Base-by-base conservation (phyloP, 106 monocot genomes). In the Dendrobium huoshanense region DNA sequence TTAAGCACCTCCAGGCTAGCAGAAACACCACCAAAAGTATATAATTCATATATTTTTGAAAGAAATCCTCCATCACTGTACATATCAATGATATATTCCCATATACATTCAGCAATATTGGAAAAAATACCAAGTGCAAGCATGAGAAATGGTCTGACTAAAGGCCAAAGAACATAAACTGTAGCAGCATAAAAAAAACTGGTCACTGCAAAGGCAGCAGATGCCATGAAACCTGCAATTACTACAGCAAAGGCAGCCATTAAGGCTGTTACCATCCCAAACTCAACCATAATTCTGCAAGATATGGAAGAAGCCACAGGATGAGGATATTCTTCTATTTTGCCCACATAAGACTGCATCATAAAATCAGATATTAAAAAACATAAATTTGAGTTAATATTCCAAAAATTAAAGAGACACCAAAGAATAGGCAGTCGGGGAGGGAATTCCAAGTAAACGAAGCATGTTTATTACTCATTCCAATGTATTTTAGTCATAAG, bases 231-330 rank as follows among this genome's bases (percentile, higher is more conserved):
- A 59, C 94, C 88, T 2, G 88, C 84, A 70, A 88, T 83, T 67
- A 94, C 83, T 78, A 81, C 90, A 41, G 91, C 88, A 44, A 88
- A 86, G 49, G 88, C 84, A 75, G 84, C 91, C 77, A 90, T 85
- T 40, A 91, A 10, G 31, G 88, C 87, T 75, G 91, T 90, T 40
- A 91, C 86, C 88, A 92, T 86, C 67, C 88, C 94, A 76, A 94
- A 89, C 79, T 94, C 94, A 82, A 84, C 88, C 85, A 94, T 88
- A 65, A 94, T 78, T 87, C 94, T 91, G 81, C 91, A 87, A 25
- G 94, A 94, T 85, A 94, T 94, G 33, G 91, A 91, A 76, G 94
- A 91, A 78, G 94, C 94, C 81, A 94, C 90, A n/a, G 94, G 94
- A 80, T 94, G 81, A 68, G 94, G 91, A 80, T 90, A 87, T 61